Conservation (phyloP, 768 basidiomycete species). For the Collybiopsis luxurians region DNA sequence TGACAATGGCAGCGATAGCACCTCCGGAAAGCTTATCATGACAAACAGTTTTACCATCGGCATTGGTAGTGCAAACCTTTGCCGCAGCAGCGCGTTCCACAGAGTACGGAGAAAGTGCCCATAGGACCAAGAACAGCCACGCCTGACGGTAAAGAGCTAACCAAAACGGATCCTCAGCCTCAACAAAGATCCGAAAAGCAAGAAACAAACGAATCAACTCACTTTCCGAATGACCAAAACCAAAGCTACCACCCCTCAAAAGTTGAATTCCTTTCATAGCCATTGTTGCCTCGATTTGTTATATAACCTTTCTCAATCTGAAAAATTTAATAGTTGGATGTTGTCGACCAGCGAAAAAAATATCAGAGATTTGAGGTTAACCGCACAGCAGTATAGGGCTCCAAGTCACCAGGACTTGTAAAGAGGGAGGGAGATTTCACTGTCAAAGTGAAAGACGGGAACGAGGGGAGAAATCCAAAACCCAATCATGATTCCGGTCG, state of each 20-base stretch:
- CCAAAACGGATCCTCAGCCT: neutral
- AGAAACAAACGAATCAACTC: neutral
- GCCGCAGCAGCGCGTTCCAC: neutral
- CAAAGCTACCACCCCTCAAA: neutral
- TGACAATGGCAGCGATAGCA: neutral
- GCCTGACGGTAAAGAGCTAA: neutral
- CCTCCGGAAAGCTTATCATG: slow-evolving; percentile 5
- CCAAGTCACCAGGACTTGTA: slow-evolving; percentile 5
- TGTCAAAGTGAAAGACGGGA: slow-evolving; percentile 2
- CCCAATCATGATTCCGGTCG: neutral
- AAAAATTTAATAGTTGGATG: neutral
- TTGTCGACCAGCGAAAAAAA: slow-evolving; percentile 1
- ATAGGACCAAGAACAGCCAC: neutral
- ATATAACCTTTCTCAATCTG: too few relatives aligned
- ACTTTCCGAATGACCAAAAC: neutral
- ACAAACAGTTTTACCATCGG: neutral
- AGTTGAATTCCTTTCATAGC: neutral
- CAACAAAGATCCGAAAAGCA: neutral
- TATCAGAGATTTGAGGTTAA: neutral
- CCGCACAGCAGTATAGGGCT: neutral
- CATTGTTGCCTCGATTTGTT: neutral
- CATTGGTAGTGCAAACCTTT: neutral
- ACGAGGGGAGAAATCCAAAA: neutral
- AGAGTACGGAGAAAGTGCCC: neutral
- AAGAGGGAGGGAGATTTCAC: neutral